Evolutionary conservation across 176 grass and related monocot genomes (phyloP).

Genomic region (Triticum monococcum): DNA sequence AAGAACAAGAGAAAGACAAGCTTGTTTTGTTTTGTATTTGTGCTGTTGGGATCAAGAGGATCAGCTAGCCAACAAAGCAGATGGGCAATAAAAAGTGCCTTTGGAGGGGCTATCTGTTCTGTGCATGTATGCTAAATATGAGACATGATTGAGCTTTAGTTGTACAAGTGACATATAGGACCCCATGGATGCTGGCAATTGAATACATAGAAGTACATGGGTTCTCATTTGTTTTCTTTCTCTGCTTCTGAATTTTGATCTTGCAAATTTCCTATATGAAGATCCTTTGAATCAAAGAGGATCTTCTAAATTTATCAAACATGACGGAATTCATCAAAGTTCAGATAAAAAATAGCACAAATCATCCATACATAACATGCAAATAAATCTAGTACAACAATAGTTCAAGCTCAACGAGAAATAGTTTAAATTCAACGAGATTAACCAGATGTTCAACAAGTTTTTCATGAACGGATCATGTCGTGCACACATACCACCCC

Average conservation of each 20-base stretch:
- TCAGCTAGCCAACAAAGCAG: background rate
- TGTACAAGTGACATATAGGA: background rate
- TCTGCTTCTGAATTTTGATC: background rate
- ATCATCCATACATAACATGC: too few relatives aligned
- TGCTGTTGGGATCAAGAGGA: background rate
- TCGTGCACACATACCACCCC: too few relatives aligned
- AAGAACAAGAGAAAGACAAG: conserved; percentile 3
- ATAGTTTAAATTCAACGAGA: too few relatives aligned
- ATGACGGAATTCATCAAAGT: too few relatives aligned
- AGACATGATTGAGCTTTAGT: conserved; percentile 11
- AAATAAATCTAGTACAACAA: too few relatives aligned
- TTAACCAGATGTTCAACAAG: too few relatives aligned
- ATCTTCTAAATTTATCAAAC: too few relatives aligned
- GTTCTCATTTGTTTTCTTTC: background rate
- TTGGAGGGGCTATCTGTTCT: conserved; percentile 12
- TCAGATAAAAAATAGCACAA: too few relatives aligned
- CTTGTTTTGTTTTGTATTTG: conserved; percentile 6
- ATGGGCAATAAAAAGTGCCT: conserved; percentile 1
- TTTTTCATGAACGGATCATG: too few relatives aligned
- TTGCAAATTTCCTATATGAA: too few relatives aligned
- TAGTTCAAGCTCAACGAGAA: too few relatives aligned
- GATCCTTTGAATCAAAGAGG: too few relatives aligned
- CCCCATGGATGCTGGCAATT: background rate
- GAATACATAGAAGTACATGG: background rate
- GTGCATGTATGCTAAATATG: conserved; percentile 16